These are phyloP conservation scores for Trametes sanguinea DNA, from an alignment of 768 basidiomycete species.

Conservation along the genomic window DNA sequence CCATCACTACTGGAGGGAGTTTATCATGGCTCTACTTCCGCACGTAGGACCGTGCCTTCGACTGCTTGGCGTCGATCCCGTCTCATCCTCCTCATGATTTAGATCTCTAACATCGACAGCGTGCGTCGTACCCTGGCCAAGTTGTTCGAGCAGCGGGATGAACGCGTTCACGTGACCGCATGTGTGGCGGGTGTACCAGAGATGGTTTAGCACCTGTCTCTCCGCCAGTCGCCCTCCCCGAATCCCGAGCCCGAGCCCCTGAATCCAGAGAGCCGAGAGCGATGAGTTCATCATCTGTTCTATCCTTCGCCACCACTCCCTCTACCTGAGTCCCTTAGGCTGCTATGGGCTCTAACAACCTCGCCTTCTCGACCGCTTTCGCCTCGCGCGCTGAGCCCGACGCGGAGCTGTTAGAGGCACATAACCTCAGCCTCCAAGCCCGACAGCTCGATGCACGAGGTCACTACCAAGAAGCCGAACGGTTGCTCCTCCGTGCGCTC, in stretches of 20 bases:
- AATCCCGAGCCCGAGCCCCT: constrained; percentile 4
- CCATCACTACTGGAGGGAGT: too few relatives aligned
- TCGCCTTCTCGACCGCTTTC: constrained; percentile 1
- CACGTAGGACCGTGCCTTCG: too few relatives aligned
- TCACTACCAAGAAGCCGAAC: constrained; percentile 34
- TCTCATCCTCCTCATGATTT: too few relatives aligned
- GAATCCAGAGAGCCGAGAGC: background rate
- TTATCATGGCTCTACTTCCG: too few relatives aligned
- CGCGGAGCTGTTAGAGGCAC: constrained; percentile 8
- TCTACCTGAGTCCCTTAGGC: background rate
- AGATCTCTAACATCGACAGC: too few relatives aligned
- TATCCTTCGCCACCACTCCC: background rate
- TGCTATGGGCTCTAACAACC: constrained; percentile 4
- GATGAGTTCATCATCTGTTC: constrained; percentile 1
- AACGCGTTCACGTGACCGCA: constrained; percentile 20
- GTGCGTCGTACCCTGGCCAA: too few relatives aligned
- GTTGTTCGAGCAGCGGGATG: background rate
- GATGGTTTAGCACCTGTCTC: constrained; percentile 5
- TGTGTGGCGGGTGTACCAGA: background rate
- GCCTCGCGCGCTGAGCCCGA: constrained; percentile 1
- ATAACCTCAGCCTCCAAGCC: constrained; percentile 27
- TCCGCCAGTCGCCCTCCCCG: background rate
- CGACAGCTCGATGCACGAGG: constrained; percentile 26
- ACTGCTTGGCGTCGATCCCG: too few relatives aligned
- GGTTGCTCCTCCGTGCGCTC: constrained; percentile 36